Evolutionary conservation across 495 filamentous ascomycete species (phyloP), one percentile per base, ranked within the genome.

Genomic region (Aspergillus hancockii): DNA sequence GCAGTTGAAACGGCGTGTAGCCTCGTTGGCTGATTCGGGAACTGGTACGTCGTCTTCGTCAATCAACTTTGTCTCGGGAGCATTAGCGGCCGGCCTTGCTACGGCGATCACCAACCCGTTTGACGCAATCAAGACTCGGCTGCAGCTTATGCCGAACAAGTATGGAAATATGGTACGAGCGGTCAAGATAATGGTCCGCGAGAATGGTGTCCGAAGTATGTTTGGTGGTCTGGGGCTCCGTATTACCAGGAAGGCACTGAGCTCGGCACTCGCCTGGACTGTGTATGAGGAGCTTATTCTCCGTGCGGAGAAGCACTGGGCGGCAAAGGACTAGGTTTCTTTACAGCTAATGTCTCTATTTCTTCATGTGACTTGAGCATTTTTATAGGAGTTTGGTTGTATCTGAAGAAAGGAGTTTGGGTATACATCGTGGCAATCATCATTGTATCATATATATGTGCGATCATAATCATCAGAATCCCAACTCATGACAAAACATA

Each of bases 51-150:
- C 80, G 0, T 88, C 91, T 4, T 86, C 88, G 0, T 80, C 82
- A 0, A 90, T 98, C 61, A 96, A 98, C 65, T 96, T 96, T 61
- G 75, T 82, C 1, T 92, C 90, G 2, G 92, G 91, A 8, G 84
- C 87, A 1, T 66, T 90, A 3, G 93, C 92, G 25, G 92, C 90
- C 21, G 88, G 87, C 12, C 73, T 93, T 14, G 93, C 90, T 9
- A 96, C 92, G 4, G 85, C 88, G 12, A 80, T 96, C 52, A 96
- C 94, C 21, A 98, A 98, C 72, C 94, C 94, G 2, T 97, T 98
- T 62, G 94, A 98, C 75, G 90, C 92, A 4, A 85, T 98, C 71
- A 98, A 98, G 81, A 98, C 94, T 16, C 78, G 94, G 50, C 82
- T 98, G 59, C 94, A 99, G 79, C 81, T 99, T 18, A 86, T 92